Percentiles rank a stretch among this genome's conserved stretches.
These are phyloP conservation scores for Senna tora DNA, from an alignment of 306 rosid species.

Conservation along the genomic window DNA sequence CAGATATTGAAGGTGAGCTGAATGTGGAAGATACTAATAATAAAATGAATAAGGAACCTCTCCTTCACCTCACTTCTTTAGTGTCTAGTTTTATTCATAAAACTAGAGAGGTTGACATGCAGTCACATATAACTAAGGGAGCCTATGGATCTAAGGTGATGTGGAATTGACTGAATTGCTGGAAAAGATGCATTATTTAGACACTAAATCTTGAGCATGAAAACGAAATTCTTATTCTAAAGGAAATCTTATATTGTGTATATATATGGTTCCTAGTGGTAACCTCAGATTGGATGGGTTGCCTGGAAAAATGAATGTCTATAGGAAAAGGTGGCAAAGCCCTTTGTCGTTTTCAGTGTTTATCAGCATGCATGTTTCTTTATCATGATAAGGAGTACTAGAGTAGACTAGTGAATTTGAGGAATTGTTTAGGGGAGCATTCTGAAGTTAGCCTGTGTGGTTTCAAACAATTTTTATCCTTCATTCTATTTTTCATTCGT, in stretches of 20 bases:
- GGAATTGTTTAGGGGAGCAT: too few relatives aligned
- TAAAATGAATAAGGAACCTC: slow-evolving; percentile 47
- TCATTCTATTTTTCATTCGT: too few relatives aligned
- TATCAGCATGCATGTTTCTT: too few relatives aligned
- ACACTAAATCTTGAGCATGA: slow-evolving; percentile 66
- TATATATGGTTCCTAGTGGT: too few relatives aligned
- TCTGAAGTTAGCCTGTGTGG: too few relatives aligned
- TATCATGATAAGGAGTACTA: too few relatives aligned
- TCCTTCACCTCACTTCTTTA: slow-evolving; percentile 57
- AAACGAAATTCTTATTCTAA: slow-evolving; percentile 67
- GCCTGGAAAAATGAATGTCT: too few relatives aligned
- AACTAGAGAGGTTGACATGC: slow-evolving; percentile 62
- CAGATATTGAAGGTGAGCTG: slow-evolving; percentile 63
- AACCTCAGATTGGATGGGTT: too few relatives aligned
- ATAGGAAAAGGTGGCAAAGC: too few relatives aligned
- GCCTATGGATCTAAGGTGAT: slow-evolving; percentile 49
- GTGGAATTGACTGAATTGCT: slow-evolving; percentile 64
- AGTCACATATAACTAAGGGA: slow-evolving; percentile 52
- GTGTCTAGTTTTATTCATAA: slow-evolving; percentile 74
- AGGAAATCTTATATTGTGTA: slow-evolving; percentile 81
- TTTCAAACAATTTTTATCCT: too few relatives aligned
- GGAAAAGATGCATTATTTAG: slow-evolving; percentile 56
- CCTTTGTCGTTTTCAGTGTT: too few relatives aligned
- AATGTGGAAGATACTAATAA: slow-evolving; percentile 47
- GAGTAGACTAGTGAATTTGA: too few relatives aligned